Base-by-base conservation (phyloP, 352 stramenopile genomes). In the Pythium vanterpoolii region DNA sequence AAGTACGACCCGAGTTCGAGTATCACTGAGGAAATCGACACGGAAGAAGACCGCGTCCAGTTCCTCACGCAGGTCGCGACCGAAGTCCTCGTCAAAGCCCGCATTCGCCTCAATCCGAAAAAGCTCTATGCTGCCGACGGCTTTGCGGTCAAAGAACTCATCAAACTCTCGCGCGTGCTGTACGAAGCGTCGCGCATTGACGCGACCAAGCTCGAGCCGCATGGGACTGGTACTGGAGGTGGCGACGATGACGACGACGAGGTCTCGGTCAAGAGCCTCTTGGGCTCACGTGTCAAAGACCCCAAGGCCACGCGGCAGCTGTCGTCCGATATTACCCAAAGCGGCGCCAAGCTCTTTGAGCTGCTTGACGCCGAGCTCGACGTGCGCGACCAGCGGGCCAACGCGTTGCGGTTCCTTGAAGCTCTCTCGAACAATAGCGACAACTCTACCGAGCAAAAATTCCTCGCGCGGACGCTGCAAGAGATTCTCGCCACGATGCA, bases 91-190 rank as follows among this genome's bases (percentile, higher is more conserved):
- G 73, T 69, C 30, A 98, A 97, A 66, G 89, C 93, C 34, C 81
- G 93, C 31, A 93, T 99, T 48, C 88, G 87, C 31, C 76, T 99
- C 19, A 98, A 98, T 66, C 79, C 91, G 3, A 98, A 97, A 77
- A 93, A 94, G 31, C 69, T 99, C n/a, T 98, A 99, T 72, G 79
- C 90, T 6, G 93, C 95, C n/a, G 94, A 99, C 66, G 93, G 90
- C 6, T 90, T 89, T 49, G 89, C 89, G 11, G 91, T 97, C 18
- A 97, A 96, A 54, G 96, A 98, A 68, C 72, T 99, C 18, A 74
- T 98, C 50, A 98, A 98, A 55, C 60, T 99, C n/a, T 90, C 95
- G 21, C 86, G 78, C 13, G 73, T 98, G 61, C 74, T 99, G 21
- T 97, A 98, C 64, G 72, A 96, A 52, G 92, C 94, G 30, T 91